These are phyloP conservation scores for Fagus sylvatica DNA, from an alignment of 306 rosid species.

Conservation along the genomic window DNA sequence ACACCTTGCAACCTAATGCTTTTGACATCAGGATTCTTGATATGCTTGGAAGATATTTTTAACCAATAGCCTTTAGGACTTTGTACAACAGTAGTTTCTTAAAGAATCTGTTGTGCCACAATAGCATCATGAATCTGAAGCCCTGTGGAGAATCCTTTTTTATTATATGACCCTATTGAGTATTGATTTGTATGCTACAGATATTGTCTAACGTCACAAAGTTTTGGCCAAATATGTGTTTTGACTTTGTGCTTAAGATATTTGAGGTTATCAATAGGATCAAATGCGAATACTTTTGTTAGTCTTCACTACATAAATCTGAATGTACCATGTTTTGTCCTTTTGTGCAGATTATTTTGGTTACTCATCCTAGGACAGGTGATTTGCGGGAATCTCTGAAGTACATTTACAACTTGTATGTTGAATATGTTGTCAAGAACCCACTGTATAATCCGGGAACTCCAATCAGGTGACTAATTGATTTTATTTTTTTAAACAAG, in stretches of 20 bases:
- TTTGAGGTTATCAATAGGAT: background rate
- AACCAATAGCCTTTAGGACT: background rate
- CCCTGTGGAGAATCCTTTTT: background rate
- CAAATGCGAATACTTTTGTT: background rate
- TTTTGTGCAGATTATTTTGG: slow-evolving; percentile 73
- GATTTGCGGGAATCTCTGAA: slow-evolving; percentile 85
- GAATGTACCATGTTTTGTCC: slow-evolving; percentile 16
- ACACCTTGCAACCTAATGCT: background rate
- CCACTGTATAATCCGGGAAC: slow-evolving; percentile 84
- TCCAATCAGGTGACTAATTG: slow-evolving; percentile 60
- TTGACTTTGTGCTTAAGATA: slow-evolving; percentile 5
- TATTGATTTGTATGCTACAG: slow-evolving; percentile 7
- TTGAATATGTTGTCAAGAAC: slow-evolving; percentile 90
- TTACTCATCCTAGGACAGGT: slow-evolving; percentile 89
- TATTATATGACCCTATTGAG: background rate
- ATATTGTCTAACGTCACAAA: background rate
- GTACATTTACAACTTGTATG: slow-evolving; percentile 90
- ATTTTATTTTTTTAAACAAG: background rate
- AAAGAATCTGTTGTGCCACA: background rate
- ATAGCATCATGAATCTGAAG: background rate
- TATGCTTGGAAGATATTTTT: background rate
- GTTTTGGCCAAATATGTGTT: slow-evolving; percentile 4
- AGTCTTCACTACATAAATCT: background rate
- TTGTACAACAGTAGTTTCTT: background rate
- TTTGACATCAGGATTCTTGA: background rate